Base-by-base conservation (phyloP, 1,284 basidiomycete species). In the Apiotrichum gamsii region DNA sequence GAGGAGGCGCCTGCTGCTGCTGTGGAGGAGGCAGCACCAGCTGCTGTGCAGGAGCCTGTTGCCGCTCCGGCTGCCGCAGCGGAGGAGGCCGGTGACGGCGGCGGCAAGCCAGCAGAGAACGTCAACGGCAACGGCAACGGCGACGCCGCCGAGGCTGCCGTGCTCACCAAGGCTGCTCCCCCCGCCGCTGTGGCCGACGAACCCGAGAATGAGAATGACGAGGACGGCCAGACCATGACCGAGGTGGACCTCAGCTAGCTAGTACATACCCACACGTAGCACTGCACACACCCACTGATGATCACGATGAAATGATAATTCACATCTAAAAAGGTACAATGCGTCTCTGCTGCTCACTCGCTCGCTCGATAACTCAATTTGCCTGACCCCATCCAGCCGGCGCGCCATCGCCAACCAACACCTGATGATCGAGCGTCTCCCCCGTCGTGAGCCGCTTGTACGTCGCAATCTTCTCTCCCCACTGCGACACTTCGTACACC, bases 391-490 rank as follows among this genome's bases (percentile, higher is more conserved):
- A 55, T 3, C 63, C 64, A 8, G 37, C 36, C 2, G 61, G 33
- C 0, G 67, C 62, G 2, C 61, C 64, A 4, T 52, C 49, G 1
- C 67, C 67, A 0, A 70, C 68, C 20, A 74, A 54, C 15, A 64
- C 53, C 49, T 71, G 64, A 37, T 78, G 72, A 61, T 91, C 85
- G 28, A 88, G 56, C 19, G 86, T 76, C 47, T 80, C 79, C 34
- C 83, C 82, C 41, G 80, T 75, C 63, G 89, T 85, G 6, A 83
- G 82, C n/a, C 84, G 80, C 71, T 95, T 94, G 72, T 86, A 91
- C 18, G 90, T 94, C 61, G 78, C 75, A 61, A 96, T 87, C 4
- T 80, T 87, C 75, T 94, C 89, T 20, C 91, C 93, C 64, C 80
- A 96, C 49, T 91, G 80, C 4, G 83, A 85, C 42, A 94, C 77